Percentiles rank a stretch among this genome's conserved stretches.
These are phyloP conservation scores for Zizania latifolia DNA, from an alignment of 176 grass and related monocot species.

Conservation along the genomic window DNA sequence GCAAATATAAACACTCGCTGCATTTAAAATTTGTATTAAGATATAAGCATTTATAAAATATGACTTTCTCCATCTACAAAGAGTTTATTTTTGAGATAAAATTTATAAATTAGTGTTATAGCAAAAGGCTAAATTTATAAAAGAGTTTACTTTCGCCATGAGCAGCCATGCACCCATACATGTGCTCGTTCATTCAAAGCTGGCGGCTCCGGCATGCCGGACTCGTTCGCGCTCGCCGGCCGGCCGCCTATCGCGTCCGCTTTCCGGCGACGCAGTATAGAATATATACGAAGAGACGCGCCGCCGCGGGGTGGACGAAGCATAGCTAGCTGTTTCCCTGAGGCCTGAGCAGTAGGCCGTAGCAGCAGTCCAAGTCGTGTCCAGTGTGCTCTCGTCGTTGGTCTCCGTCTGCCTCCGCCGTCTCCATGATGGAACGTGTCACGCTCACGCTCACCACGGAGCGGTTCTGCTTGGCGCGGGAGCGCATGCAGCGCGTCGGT, in stretches of 20 bases:
- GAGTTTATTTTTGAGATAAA: no score
- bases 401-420: background rate
- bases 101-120: no score
- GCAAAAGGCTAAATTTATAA: no score
- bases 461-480: background rate
- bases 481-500: background rate
- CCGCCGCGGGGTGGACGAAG: no score
- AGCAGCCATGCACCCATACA: background rate
- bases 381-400: background rate
- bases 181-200: conserved; percentile 3
- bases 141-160: no score
- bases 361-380: background rate
- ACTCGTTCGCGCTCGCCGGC: background rate
- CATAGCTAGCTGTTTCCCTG: no score
- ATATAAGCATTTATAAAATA: no score
- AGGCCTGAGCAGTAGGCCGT: background rate
- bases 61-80: no score
- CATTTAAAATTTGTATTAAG: no score
- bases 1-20: no score
- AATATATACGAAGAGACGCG: no score
- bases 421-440: background rate
- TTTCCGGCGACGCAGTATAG: background rate
- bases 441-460: background rate
- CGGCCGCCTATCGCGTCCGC: background rate
- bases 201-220: background rate